Percentiles rank a stretch among this genome's conserved stretches.
These are phyloP conservation scores for Conringia planisiliqua DNA, from an alignment of 345 rosid species.

Conservation along the genomic window DNA sequence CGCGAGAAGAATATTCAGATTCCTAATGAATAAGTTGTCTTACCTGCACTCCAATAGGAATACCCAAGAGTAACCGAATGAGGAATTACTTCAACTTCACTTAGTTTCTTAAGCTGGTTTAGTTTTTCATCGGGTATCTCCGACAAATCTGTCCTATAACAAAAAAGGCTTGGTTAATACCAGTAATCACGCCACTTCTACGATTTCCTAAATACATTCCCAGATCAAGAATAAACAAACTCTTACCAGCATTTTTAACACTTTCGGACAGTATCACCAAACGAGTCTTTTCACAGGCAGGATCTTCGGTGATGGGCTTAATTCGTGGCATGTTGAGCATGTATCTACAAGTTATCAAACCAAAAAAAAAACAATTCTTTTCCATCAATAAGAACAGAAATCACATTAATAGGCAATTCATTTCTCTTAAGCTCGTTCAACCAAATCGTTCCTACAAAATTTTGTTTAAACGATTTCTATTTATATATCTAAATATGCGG, in stretches of 20 bases:
- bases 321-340: constrained; percentile 76
- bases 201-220: constrained; percentile 2
- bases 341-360: constrained; percentile 45
- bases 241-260: constrained; percentile 56
- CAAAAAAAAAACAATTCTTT: neutral
- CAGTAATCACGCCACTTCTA: neutral
- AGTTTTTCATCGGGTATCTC: constrained; percentile 59
- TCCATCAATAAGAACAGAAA: constrained; percentile 6
- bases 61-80: constrained; percentile 75
- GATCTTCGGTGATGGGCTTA: constrained; percentile 82
- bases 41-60: constrained; percentile 93
- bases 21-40: constrained; percentile 12
- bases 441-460: neutral
- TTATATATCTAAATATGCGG: neutral
- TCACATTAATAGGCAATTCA: neutral
- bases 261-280: constrained; percentile 68
- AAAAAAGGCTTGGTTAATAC: constrained; percentile 19
- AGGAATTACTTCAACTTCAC: constrained; percentile 62
- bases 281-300: constrained; percentile 57
- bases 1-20: neutral
- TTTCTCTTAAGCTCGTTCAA: neutral
- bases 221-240: neutral
- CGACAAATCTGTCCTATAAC: constrained; percentile 58
- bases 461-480: neutral
- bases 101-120: constrained; percentile 55